These are phyloP conservation scores for Aspergillus tanneri DNA, from an alignment of 2,329 filamentous ascomycete genomes.

Conservation along the genomic window DNA sequence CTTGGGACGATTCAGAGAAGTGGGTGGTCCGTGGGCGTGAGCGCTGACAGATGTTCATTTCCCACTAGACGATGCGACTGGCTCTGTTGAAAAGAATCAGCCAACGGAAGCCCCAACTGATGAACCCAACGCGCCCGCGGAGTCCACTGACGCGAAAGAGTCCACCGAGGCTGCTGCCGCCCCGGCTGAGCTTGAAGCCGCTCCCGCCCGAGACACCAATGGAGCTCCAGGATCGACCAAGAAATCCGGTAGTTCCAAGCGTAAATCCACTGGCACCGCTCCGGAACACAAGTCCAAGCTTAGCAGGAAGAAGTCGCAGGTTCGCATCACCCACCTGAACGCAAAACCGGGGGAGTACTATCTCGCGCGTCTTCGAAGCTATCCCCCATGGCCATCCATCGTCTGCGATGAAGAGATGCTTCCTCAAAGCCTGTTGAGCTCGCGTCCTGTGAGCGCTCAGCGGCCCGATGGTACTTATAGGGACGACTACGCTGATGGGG, in stretches of 20 bases:
- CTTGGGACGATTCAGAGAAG: not conserved
- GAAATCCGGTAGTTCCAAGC: slow-evolving; percentile 53
- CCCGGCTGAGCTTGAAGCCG: slow-evolving; percentile 26
- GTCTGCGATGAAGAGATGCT: slow-evolving; percentile 95
- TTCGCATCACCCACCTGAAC: slow-evolving; percentile 69
- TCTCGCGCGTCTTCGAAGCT: slow-evolving; percentile 90
- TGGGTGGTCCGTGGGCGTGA: slow-evolving; percentile 10
- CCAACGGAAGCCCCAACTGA: slow-evolving; percentile 28
- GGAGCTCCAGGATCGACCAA: slow-evolving; percentile 51
- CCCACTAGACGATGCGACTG: slow-evolving; percentile 20
- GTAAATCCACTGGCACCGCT: slow-evolving; percentile 69
- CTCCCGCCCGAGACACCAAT: slow-evolving; percentile 40
- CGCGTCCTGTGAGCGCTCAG: slow-evolving; percentile 79
- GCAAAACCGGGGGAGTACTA: slow-evolving; percentile 89
- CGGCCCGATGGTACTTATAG: slow-evolving; percentile 81
- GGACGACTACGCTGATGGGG: slow-evolving; percentile 82
- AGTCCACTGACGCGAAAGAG: slow-evolving; percentile 27
- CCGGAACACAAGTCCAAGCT: slow-evolving; percentile 71
- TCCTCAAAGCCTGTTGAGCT: slow-evolving; percentile 70
- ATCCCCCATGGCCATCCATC: slow-evolving; percentile 90
- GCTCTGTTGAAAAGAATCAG: slow-evolving; percentile 30
- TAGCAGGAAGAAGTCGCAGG: slow-evolving; percentile 79
- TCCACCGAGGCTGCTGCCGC: slow-evolving; percentile 22
- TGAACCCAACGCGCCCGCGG: slow-evolving; percentile 26
- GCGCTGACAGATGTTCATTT: slow-evolving; percentile 13